Evolutionary conservation across 2,329 filamentous ascomycete genomes (phyloP).

Genomic region (Epichloe scottii): DNA sequence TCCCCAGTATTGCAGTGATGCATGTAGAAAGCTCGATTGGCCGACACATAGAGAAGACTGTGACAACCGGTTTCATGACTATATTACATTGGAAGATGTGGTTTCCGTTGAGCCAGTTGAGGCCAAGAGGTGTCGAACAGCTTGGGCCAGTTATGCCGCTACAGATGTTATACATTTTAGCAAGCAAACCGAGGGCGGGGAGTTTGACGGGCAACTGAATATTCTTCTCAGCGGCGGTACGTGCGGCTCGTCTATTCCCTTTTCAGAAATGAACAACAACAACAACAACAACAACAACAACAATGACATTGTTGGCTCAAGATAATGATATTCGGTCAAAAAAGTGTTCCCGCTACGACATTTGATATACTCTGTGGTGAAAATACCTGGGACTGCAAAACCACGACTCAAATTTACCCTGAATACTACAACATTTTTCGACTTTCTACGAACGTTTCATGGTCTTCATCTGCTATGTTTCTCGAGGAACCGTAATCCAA

Average conservation of each 20-base stretch:
- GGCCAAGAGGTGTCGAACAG: not conserved
- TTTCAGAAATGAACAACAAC: too few relatives aligned
- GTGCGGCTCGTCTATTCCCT: slow-evolving; percentile 7
- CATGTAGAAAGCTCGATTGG: not conserved
- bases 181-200: slow-evolving; percentile 13
- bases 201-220: slow-evolving; percentile 10
- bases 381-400: slow-evolving; percentile 10
- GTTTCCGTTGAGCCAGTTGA: not conserved
- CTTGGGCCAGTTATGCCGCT: slow-evolving; percentile 12
- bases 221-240: slow-evolving; percentile 12
- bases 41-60: not conserved
- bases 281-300: too few relatives aligned
- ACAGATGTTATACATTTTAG: slow-evolving; percentile 15
- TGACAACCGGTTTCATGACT: not conserved
- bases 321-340: too few relatives aligned
- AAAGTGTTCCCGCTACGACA: slow-evolving; percentile 13
- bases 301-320: too few relatives aligned
- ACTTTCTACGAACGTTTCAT: not conserved
- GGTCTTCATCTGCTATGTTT: not conserved
- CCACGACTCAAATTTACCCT: slow-evolving; percentile 8
- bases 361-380: slow-evolving; percentile 13
- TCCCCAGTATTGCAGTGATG: not conserved
- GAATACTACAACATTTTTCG: slow-evolving; percentile 4
- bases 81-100: not conserved
- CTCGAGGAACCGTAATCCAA: slow-evolving; percentile 2